Evolutionary conservation across 768 basidiomycete genomes (phyloP).

Genomic region (Panaeolus cyanescens): DNA sequence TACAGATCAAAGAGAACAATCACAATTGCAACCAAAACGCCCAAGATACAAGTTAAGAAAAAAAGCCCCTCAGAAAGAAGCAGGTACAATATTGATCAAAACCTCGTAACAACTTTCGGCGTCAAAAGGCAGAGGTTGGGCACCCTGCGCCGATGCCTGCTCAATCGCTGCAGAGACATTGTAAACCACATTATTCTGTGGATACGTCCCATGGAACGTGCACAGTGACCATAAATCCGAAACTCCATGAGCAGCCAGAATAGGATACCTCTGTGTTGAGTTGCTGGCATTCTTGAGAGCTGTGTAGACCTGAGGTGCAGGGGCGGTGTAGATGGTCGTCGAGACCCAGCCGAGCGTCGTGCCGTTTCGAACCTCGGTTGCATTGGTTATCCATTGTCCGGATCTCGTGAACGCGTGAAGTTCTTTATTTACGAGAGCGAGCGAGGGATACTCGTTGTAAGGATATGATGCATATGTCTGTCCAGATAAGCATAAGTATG

Average conservation of each 20-base stretch:
- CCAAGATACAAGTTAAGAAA: background rate
- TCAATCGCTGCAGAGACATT: slow-evolving; percentile 27
- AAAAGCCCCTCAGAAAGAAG: background rate
- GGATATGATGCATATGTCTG: slow-evolving; percentile 53
- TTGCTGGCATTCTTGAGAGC: slow-evolving; percentile 26
- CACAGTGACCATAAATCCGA: slow-evolving; percentile 42
- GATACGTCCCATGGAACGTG: slow-evolving; percentile 24
- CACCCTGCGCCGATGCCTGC: slow-evolving; percentile 13
- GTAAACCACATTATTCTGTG: slow-evolving; percentile 39
- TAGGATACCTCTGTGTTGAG: slow-evolving; percentile 18
- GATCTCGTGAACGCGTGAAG: slow-evolving; percentile 37
- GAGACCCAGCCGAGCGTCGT: slow-evolving; percentile 37
- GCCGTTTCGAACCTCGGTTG: slow-evolving; percentile 33
- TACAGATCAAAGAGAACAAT: too few relatives aligned
- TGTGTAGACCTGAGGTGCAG: slow-evolving; percentile 38
- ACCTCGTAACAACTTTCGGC: slow-evolving; percentile 31
- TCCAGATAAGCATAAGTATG: background rate
- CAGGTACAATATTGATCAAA: slow-evolving; percentile 26
- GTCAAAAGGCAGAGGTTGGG: slow-evolving; percentile 21
- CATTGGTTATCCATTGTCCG: slow-evolving; percentile 40
- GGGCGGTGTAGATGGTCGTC: slow-evolving; percentile 27
- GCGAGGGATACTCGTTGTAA: slow-evolving; percentile 46
- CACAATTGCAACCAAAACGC: too few relatives aligned
- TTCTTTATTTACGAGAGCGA: slow-evolving; percentile 38
- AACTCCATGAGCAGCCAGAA: slow-evolving; percentile 34